These are phyloP conservation scores for Nicotiana noctiflora DNA, from an alignment of 257 asterid genomes.

Conservation along the genomic window DNA sequence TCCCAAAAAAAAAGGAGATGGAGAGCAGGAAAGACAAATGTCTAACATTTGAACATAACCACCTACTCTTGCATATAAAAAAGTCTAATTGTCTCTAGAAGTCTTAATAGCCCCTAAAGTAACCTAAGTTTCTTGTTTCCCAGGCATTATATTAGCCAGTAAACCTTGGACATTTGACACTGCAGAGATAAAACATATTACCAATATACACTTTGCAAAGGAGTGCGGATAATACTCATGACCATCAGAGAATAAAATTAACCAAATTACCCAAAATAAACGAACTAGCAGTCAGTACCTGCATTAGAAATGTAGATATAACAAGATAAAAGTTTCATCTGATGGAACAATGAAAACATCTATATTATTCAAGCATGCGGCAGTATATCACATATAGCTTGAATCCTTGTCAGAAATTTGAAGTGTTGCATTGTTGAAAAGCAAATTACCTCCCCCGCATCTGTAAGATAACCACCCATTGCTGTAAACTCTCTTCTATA, in stretches of 20 bases:
- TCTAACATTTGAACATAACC: background rate
- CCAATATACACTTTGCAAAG: background rate
- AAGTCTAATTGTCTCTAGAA: background rate
- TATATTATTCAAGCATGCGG: background rate
- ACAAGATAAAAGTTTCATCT: background rate
- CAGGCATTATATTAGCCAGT: background rate
- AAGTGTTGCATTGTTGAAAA: conserved; percentile 7
- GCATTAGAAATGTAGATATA: background rate
- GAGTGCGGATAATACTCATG: background rate
- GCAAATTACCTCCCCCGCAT: conserved; percentile 94
- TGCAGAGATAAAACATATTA: background rate
- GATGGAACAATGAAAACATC: background rate
- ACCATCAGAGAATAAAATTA: background rate
- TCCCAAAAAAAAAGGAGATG: background rate
- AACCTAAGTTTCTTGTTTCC: background rate
- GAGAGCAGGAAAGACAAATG: background rate
- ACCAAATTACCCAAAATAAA: background rate
- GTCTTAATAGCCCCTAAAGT: background rate
- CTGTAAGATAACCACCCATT: conserved; percentile 98
- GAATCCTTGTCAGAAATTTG: background rate
- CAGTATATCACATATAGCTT: background rate
- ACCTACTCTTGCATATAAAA: background rate
- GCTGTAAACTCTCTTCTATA: conserved; percentile 82
- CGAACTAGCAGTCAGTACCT: background rate
- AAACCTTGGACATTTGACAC: background rate